Evolutionary conservation across 1,284 basidiomycete species (phyloP).

Genomic region (Bjerkandera adusta): DNA sequence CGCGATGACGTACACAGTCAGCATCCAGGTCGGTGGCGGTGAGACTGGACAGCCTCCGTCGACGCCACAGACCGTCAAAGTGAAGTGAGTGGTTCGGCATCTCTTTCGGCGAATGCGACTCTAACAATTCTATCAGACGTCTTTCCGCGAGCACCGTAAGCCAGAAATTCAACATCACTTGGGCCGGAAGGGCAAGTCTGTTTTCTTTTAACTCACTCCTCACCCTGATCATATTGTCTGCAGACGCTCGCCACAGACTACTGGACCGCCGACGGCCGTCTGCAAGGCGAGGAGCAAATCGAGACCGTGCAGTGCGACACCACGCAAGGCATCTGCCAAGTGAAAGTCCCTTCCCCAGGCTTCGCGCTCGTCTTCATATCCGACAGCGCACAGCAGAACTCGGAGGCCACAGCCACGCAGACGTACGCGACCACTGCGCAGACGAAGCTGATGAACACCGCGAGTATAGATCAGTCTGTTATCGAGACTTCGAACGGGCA

Average conservation of each 20-base stretch:
- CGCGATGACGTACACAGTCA: constrained; percentile 30
- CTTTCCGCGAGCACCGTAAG: constrained; percentile 36
- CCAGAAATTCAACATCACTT: constrained; percentile 48
- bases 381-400: constrained; percentile 39
- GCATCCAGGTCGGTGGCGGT: constrained; percentile 29
- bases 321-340: constrained; percentile 47
- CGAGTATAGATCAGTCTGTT: constrained; percentile 28
- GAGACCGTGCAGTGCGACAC: constrained; percentile 54
- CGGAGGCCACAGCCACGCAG: constrained; percentile 34
- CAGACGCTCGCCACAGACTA: constrained; percentile 69
- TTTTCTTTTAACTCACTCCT: not conserved
- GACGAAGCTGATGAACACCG: constrained; percentile 47
- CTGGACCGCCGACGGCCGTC: constrained; percentile 59
- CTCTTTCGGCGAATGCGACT: not conserved
- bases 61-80: constrained; percentile 24
- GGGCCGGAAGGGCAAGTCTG: constrained; percentile 38
- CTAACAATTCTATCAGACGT: constrained; percentile 30
- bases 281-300: constrained; percentile 49
- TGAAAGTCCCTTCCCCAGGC: constrained; percentile 67
- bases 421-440: constrained; percentile 58
- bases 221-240: not conserved
- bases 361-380: constrained; percentile 73
- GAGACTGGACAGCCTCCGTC: constrained; percentile 19
- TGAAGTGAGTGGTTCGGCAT: constrained; percentile 22
- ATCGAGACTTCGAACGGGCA: constrained; percentile 54